phyloP scores from a whole-genome alignment of 192 early-diverging fungal species.

The Coemansia sp. region DNA sequence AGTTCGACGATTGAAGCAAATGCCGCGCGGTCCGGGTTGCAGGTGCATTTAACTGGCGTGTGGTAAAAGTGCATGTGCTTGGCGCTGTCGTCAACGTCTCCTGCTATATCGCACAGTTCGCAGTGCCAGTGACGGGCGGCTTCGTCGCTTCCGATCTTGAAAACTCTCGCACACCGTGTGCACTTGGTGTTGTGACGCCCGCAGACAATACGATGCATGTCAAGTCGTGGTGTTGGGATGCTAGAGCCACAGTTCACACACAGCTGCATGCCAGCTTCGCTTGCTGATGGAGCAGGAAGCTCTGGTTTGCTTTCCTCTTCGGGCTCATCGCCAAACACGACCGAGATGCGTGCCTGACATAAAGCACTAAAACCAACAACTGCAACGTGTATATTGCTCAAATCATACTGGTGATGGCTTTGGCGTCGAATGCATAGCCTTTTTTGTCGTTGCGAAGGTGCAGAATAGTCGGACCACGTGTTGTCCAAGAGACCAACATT shows the following conservation, averaged over 20 bases:
- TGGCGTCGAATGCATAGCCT: conserved; percentile 6
- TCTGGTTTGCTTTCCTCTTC: background rate
- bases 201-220: conserved; percentile 77
- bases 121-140: conserved; percentile 81
- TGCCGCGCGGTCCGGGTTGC: conserved; percentile 31
- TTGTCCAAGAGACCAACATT: conserved; percentile 15
- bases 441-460: conserved; percentile 30
- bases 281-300: background rate
- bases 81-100: conserved; percentile 43
- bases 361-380: conserved; percentile 6
- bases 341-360: conserved; percentile 10
- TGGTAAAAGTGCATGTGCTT: conserved; percentile 72
- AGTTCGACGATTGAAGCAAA: conserved; percentile 49
- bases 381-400: conserved; percentile 15
- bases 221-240: conserved; percentile 58
- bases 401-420: conserved; percentile 4
- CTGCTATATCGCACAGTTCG: conserved; percentile 57
- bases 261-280: background rate
- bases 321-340: conserved; percentile 15
- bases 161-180: conserved; percentile 56
- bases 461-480: conserved; percentile 28
- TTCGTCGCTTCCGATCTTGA: conserved; percentile 62
- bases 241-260: conserved; percentile 71
- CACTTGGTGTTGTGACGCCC: conserved; percentile 74
- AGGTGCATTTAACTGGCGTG: conserved; percentile 57